A percentile compares a stretch with the other conserved stretches of the same genome.
Conservation (phyloP, 495 filamentous ascomycete species). For the Penicillium atrosanguineum region DNA sequence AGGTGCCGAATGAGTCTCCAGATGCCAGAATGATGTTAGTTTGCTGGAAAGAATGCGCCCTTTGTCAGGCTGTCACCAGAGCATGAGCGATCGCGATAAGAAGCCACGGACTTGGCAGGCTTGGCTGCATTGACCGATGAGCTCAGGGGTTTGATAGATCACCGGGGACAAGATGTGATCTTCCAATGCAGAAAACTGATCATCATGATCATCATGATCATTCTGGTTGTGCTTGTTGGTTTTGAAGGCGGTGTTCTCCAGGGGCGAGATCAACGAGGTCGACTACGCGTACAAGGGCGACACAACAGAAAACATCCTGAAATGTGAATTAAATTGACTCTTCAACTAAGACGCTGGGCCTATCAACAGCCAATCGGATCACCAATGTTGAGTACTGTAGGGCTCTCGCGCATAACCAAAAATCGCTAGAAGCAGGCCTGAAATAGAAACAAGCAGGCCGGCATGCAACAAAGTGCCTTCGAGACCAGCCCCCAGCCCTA, state of each 20-base stretch:
- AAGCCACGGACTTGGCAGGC: not conserved
- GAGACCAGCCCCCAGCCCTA: not conserved
- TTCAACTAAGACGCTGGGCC: not conserved
- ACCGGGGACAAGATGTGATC: not conserved
- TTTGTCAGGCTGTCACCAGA: not conserved
- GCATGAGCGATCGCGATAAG: not conserved
- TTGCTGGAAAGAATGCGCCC: conserved; percentile 5
- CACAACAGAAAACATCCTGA: not conserved
- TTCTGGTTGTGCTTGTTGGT: too few relatives aligned
- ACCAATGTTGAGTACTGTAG: not conserved
- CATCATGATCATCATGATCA: too few relatives aligned
- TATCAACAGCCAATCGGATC: not conserved
- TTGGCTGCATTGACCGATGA: not conserved
- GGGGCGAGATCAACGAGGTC: not conserved
- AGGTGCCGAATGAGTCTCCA: not conserved
- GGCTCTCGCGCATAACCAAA: not conserved
- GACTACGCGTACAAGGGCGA: not conserved
- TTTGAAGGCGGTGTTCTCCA: too few relatives aligned
- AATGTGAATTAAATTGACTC: not conserved
- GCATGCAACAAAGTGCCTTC: not conserved
- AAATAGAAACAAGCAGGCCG: not conserved
- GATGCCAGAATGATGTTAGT: conserved; percentile 3
- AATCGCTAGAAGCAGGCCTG: not conserved
- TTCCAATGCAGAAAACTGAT: not conserved
- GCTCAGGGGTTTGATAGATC: not conserved